phyloP scores from a whole-genome alignment of 2,329 filamentous ascomycete species.

The Magnaporthiopsis rhizophila region DNA sequence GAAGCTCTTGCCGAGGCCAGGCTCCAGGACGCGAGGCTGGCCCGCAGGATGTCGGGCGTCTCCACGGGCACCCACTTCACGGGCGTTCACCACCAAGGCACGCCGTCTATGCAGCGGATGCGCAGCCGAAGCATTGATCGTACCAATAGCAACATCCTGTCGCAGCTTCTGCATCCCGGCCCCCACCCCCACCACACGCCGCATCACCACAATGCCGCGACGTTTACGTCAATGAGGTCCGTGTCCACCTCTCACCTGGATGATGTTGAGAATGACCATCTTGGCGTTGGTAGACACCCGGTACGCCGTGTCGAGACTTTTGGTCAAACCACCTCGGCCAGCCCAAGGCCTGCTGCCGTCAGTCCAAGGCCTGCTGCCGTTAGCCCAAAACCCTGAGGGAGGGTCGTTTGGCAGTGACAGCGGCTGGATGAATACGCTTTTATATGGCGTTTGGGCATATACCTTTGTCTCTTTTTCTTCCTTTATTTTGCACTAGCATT shows the following conservation, averaged over 20 bases:
- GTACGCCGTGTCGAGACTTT: background rate
- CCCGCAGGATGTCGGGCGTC: slow-evolving; percentile 26
- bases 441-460: background rate
- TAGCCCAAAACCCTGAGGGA: background rate
- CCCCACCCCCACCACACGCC: slow-evolving; percentile 28
- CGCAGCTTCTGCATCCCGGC: slow-evolving; percentile 40
- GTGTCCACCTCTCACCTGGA: background rate
- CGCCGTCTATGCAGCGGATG: slow-evolving; percentile 18
- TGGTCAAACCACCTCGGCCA: background rate
- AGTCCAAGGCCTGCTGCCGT: background rate
- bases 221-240: background rate
- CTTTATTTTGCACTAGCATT: background rate
- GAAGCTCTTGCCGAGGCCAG: slow-evolving; percentile 35
- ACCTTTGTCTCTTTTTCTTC: background rate
- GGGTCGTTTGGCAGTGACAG: background rate
- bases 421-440: no score
- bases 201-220: background rate
- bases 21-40: slow-evolving; percentile 13
- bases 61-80: slow-evolving; percentile 21
- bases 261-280: background rate
- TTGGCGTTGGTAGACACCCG: background rate
- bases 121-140: slow-evolving; percentile 31
- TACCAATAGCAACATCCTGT: slow-evolving; percentile 34
- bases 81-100: slow-evolving; percentile 13
- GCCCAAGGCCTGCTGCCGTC: background rate